Conservation (phyloP, 139 green algal species). For the Picochlorum sp. region DNA sequence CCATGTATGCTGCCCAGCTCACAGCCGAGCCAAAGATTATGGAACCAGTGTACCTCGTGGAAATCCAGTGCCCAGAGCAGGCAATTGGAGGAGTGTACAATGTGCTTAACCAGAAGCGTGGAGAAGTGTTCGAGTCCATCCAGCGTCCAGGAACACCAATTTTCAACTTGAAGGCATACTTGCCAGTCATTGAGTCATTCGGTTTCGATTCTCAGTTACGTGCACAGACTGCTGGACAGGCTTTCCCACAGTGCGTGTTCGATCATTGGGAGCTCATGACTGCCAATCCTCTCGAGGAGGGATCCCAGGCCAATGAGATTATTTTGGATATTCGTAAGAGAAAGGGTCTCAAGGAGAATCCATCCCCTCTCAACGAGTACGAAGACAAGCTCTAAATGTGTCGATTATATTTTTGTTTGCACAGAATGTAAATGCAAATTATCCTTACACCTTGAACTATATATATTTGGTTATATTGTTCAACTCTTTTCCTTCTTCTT, state of each 20-base stretch:
- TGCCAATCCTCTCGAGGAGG: conserved; percentile 70
- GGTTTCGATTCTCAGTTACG: conserved; percentile 92
- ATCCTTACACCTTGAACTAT: not conserved
- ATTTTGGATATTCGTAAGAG: conserved; percentile 87
- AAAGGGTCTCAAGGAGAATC: conserved; percentile 90
- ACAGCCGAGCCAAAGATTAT: conserved; percentile 82
- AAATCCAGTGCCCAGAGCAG: conserved; percentile 97
- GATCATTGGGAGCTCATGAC: conserved; percentile 92
- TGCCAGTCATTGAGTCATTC: conserved; percentile 98
- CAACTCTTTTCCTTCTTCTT: not conserved
- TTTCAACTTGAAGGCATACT: conserved; percentile 98
- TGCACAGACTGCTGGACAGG: conserved; percentile 92
- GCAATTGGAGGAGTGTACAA: conserved; percentile 92
- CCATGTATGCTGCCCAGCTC: conserved; percentile 90
- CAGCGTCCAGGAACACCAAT: conserved; percentile 96
- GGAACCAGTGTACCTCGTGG: conserved; percentile 98
- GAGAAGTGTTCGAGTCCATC: conserved; percentile 96
- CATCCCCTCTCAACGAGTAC: conserved; percentile 75
- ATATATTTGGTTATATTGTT: too few relatives aligned
- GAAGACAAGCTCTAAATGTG: conserved; percentile 92
- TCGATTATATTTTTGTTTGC: not conserved
- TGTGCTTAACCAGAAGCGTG: conserved; percentile 98
- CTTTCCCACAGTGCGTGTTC: conserved; percentile 97
- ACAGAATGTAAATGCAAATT: not conserved
- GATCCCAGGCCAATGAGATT: conserved; percentile 64